Conservation (phyloP, 192 early-diverging fungal genomes). For the Coemansia umbellata region DNA sequence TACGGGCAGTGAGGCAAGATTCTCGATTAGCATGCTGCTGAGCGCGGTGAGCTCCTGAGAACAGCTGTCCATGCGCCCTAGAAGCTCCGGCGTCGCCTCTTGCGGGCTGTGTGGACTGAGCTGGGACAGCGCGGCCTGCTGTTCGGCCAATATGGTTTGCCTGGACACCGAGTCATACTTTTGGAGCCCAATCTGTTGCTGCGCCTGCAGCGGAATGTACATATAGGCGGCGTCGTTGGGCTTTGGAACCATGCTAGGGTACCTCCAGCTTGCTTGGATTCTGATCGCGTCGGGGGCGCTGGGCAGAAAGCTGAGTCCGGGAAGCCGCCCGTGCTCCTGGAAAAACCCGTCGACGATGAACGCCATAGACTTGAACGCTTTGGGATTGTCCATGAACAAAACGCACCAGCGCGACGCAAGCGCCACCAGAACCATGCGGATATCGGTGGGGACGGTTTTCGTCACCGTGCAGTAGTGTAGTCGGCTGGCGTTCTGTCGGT, state of each 20-base stretch:
- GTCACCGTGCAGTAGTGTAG: slow-evolving; percentile 5
- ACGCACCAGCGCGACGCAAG: slow-evolving; percentile 24
- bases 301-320: slow-evolving; percentile 7
- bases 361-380: slow-evolving; percentile 3
- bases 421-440: slow-evolving; percentile 15
- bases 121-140: background rate
- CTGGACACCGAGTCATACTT: background rate
- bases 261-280: slow-evolving; percentile 12
- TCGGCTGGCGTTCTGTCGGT: slow-evolving; percentile 1
- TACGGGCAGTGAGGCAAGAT: slow-evolving; percentile 9
- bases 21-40: slow-evolving; percentile 26
- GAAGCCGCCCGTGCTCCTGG: slow-evolving; percentile 1
- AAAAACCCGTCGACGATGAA: slow-evolving; percentile 22
- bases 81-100: background rate
- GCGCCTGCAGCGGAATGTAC: background rate
- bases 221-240: background rate
- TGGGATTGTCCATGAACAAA: background rate
- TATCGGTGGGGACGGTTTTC: slow-evolving; percentile 4
- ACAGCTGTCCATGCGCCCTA: slow-evolving; percentile 6
- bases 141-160: background rate
- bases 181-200: background rate
- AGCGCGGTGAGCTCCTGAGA: slow-evolving; percentile 18
- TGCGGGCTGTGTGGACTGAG: background rate
- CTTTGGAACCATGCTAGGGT: slow-evolving; percentile 10
- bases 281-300: background rate